A percentile compares a stretch with the other conserved stretches of the same genome.
Evolutionary conservation across 768 basidiomycete species (phyloP).

Genomic region (Zangia roseola): DNA sequence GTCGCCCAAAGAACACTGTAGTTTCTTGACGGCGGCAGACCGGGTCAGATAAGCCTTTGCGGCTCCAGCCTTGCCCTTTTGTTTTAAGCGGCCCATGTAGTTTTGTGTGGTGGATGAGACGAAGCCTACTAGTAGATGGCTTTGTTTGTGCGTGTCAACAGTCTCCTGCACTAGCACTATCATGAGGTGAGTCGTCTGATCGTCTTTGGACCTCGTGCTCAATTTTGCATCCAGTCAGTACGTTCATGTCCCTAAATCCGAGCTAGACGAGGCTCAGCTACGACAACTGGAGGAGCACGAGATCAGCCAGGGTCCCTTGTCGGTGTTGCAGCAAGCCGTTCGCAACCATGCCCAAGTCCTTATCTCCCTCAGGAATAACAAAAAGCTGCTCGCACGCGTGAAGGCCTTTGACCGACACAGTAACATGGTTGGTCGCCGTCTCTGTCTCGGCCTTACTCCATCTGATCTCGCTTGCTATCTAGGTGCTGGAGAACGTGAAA

Average conservation of each 20-base stretch:
- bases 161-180: constrained; percentile 13
- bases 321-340: constrained; percentile 95
- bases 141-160: constrained; percentile 36
- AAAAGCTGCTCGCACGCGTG: constrained; percentile 91
- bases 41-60: constrained; percentile 92
- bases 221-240: constrained; percentile 69
- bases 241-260: constrained; percentile 93
- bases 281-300: constrained; percentile 97
- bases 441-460: not conserved
- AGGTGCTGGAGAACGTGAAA: constrained; percentile 98
- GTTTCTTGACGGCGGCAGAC: constrained; percentile 87
- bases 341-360: constrained; percentile 97
- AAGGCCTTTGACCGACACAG: constrained; percentile 99
- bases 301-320: constrained; percentile 96
- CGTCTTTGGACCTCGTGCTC: constrained; percentile 4
- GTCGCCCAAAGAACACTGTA: constrained; percentile 95
- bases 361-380: constrained; percentile 96
- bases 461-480: constrained; percentile 10
- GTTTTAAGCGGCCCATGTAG: constrained; percentile 71
- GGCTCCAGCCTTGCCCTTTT: constrained; percentile 89
- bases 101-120: not conserved
- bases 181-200: constrained; percentile 32
- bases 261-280: constrained; percentile 95
- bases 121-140: not conserved
- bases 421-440: constrained; percentile 76